phyloP scores from a whole-genome alignment of 2,329 filamentous ascomycete genomes.

The Botrytis squamosa region DNA sequence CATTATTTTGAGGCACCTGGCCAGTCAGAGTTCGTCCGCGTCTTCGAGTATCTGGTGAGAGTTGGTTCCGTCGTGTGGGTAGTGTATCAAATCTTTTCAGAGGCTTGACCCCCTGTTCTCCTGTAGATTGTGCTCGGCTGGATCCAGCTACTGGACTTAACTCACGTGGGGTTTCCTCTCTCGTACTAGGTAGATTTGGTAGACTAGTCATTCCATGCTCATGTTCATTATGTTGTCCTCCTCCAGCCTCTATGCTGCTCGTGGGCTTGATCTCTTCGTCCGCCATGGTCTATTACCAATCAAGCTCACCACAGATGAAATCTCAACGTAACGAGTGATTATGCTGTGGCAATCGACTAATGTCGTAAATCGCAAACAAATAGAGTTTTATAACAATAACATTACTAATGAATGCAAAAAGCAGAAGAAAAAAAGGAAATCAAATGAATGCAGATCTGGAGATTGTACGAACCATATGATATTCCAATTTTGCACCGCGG shows the following conservation, averaged over 20 bases:
- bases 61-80: conserved; percentile 6
- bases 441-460: neutral
- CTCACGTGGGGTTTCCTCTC: conserved; percentile 1
- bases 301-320: neutral
- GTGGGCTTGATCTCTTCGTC: conserved; percentile 7
- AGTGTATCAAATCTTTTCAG: conserved; percentile 19
- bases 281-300: conserved; percentile 3
- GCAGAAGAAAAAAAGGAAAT: neutral
- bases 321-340: neutral
- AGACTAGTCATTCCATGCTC: neutral
- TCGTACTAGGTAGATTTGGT: neutral
- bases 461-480: conserved; percentile 3
- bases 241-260: conserved; percentile 8
- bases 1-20: conserved; percentile 6
- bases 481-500: neutral
- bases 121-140: neutral
- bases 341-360: neutral
- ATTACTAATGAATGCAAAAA: neutral
- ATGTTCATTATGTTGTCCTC: conserved; percentile 14
- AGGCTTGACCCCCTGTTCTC: neutral
- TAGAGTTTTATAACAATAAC: neutral
- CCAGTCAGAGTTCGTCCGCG: conserved; percentile 16
- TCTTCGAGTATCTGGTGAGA: conserved; percentile 14
- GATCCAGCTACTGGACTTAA: neutral
- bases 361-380: neutral